Base-by-base conservation (phyloP, 169 alveolate genomes). In the Babesia bigemina region DNA sequence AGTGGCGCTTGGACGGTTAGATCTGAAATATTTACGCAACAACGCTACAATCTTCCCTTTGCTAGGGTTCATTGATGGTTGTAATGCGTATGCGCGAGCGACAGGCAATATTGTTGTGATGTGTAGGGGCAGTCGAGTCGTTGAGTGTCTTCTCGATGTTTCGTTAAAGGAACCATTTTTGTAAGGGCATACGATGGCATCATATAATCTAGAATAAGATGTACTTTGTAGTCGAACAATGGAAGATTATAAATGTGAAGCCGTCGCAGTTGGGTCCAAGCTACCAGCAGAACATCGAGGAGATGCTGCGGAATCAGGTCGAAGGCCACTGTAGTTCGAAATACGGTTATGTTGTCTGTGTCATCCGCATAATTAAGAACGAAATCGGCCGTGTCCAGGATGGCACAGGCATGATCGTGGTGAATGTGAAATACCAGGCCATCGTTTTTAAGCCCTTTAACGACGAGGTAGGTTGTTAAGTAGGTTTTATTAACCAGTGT, bases 311-410 rank as follows among this genome's bases (percentile, higher is more conserved):
- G 47, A 93, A 90, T 67, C 94, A 93, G 75, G 96, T 94, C 52
- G 97, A 94, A 59, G 97, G 97, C 13, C 96, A 92, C 61, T 86
- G 94, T 45, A 84, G 85, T 63, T 87, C 91, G 10, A 79, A 86
- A 69, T 85, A 72, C 83, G 96, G 97, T 4, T 94, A 93, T 60
- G 93, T 93, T 19, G 93, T 94, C 21, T 94, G 97, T 70, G 97
- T 94, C 12, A 91, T 94, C 50, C 92, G 96, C 22, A 91, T 93
- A n/a, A 86, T 94, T 29, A 95, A 92, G 55, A 81, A 87, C 61
- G 95, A 94, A 42, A 92, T 94, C 28, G 97, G 97, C 14, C 71
- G 97, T n/a, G 95, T 94, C 22, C 97, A 94, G 75, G 97, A 94
- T 58, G 95, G 97, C 24, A 94, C 97, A 2, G 97, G 97, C 11